Evolutionary conservation across 164 flowering plant genomes (phyloP), one percentile per base, ranked within the genome.

Genomic region (Protea cynaroides): DNA sequence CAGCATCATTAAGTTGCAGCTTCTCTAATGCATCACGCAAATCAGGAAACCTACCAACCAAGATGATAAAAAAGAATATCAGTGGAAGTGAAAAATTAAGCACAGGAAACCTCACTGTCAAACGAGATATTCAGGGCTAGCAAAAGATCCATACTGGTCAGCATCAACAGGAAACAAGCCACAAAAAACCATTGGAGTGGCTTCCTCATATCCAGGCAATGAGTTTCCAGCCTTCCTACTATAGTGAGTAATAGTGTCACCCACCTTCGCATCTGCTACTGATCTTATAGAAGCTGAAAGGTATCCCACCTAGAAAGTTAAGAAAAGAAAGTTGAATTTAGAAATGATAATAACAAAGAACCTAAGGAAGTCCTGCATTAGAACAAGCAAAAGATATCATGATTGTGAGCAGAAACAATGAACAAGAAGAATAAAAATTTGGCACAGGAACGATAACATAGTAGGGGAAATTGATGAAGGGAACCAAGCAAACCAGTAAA

Each of bases 131-230:
- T 37, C 58, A 37, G 22, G 57, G 69, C 58, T 11, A 70, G 50
- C 47, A 66, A 17, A 40, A 77, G 71, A 64, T 47, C 24, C 66
- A 25, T 87, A 93, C 98, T 90, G 96, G 76, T 94, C 97, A 15
- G 97, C 91, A 73, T 94, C 97, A 72, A 94, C 81, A 29, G 98
- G 98, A 81, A 90, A 94, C 70, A 94, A 73, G 78, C 98, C 98
- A 71, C 98, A 94, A 71, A 94, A 94, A 72, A 94, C 97, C 98
- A 94, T 94, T 15, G 98, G 97, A 62, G 97, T 90, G 65, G 89
- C 96, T 76, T 94, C 95, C 71, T 86, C 87, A 77, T 94, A 94
- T 73, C 98, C 98, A 75, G 98, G 98, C 56, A 94, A 75, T 40
- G 91, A 82, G 49, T 72, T 71, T 43, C 82, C 87, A 47, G 97